Evolutionary conservation across 257 asterid genomes (phyloP).

Genomic region (Nicotiana paniculata): DNA sequence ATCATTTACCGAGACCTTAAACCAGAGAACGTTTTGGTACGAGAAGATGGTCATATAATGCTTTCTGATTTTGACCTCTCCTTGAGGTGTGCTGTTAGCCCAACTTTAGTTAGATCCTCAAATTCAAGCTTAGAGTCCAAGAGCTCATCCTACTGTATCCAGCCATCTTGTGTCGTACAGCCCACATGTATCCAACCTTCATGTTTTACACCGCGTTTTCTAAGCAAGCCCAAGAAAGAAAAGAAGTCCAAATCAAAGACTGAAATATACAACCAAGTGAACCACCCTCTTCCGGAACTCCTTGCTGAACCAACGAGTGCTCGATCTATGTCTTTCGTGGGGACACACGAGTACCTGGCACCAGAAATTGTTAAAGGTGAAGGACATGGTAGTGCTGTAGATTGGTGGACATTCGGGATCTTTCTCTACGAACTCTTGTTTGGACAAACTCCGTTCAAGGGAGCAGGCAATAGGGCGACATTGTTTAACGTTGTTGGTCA

Average conservation of each 20-base stretch:
- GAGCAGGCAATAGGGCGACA: slow-evolving; percentile 53
- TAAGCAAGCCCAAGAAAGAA: slow-evolving; percentile 40
- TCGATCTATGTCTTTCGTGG: slow-evolving; percentile 67
- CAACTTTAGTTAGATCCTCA: slow-evolving; percentile 49
- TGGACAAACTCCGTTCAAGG: slow-evolving; percentile 60
- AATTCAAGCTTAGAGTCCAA: slow-evolving; percentile 30
- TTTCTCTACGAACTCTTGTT: slow-evolving; percentile 54
- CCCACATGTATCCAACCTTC: slow-evolving; percentile 51
- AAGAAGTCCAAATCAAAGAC: slow-evolving; percentile 38
- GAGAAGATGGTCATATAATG: slow-evolving; percentile 70
- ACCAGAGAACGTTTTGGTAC: slow-evolving; percentile 57
- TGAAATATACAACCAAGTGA: slow-evolving; percentile 34
- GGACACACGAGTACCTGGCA: slow-evolving; percentile 62
- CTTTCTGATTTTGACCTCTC: slow-evolving; percentile 68
- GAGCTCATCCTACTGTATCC: slow-evolving; percentile 41
- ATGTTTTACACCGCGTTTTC: slow-evolving; percentile 52
- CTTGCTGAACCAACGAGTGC: slow-evolving; percentile 62
- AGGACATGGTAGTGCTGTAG: slow-evolving; percentile 71
- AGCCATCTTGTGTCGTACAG: slow-evolving; percentile 50
- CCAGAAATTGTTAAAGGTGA: slow-evolving; percentile 61
- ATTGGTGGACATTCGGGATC: slow-evolving; percentile 69
- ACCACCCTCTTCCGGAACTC: slow-evolving; percentile 47
- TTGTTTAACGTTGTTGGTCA: slow-evolving; percentile 66
- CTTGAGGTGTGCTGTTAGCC: slow-evolving; percentile 49
- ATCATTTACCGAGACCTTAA: slow-evolving; percentile 61